phyloP scores from a whole-genome alignment of 306 rosid genomes.

The Medicago arabica region DNA sequence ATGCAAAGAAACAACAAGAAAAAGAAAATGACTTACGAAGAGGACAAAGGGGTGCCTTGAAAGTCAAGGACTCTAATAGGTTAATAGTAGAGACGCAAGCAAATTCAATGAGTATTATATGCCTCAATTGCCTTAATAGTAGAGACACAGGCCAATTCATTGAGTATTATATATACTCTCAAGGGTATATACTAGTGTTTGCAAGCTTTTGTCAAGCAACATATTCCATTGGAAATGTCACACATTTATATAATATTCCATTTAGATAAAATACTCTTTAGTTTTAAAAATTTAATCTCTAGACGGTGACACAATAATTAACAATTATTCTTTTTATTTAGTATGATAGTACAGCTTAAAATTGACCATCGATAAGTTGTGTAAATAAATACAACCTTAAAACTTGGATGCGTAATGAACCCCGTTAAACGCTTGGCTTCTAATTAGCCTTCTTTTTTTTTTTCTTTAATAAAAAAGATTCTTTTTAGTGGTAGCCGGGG shows the following conservation, averaged over 20 bases:
- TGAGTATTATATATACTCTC: slow-evolving; percentile 36
- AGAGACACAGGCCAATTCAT: slow-evolving; percentile 24
- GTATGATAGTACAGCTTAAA: background rate
- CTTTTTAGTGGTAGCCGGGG: no score
- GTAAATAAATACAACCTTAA: background rate
- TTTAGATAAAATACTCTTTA: slow-evolving; percentile 35
- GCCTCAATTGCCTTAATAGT: slow-evolving; percentile 2
- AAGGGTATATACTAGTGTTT: slow-evolving; percentile 50
- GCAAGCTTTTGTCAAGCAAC: slow-evolving; percentile 50
- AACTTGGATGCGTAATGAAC: slow-evolving; percentile 29
- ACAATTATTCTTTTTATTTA: background rate
- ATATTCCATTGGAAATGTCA: slow-evolving; percentile 56
- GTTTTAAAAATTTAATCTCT: slow-evolving; percentile 1
- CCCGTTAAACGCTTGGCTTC: slow-evolving; percentile 2
- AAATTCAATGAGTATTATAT: slow-evolving; percentile 40
- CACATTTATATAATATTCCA: slow-evolving; percentile 16
- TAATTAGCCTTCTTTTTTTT: slow-evolving; percentile 46
- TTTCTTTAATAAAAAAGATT: no score
- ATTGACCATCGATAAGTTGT: background rate
- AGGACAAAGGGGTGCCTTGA: slow-evolving; percentile 71
- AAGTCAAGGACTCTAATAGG: slow-evolving; percentile 59
- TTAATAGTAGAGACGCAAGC: slow-evolving; percentile 31
- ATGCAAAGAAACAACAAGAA: slow-evolving; percentile 51
- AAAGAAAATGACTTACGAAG: slow-evolving; percentile 48
- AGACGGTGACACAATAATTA: slow-evolving; percentile 20